Evolutionary conservation across 495 filamentous ascomycete genomes (phyloP).

Genomic region (Tuber umbilicatum): DNA sequence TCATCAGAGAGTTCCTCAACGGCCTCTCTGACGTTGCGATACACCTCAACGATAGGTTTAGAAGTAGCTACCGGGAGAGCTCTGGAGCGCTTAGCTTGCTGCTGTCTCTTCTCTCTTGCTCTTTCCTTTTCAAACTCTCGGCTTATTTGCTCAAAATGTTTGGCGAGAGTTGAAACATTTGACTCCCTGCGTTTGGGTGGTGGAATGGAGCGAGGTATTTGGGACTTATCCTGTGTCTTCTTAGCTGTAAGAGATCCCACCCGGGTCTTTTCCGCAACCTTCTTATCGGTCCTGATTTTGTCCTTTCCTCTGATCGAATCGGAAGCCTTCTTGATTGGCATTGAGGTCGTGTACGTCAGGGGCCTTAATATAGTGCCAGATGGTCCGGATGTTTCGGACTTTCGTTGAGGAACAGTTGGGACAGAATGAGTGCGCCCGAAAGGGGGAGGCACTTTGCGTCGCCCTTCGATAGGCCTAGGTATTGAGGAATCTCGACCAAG

Average conservation of each 20-base stretch:
- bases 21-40: conserved; percentile 83
- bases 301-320: conserved; percentile 36
- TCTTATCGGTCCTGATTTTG: conserved; percentile 55
- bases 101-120: conserved; percentile 71
- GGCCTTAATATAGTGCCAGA: conserved; percentile 21
- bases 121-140: conserved; percentile 96
- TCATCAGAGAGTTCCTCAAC: conserved; percentile 71
- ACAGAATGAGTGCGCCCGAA: conserved; percentile 36
- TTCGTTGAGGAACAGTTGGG: conserved; percentile 33
- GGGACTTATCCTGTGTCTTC: conserved; percentile 50
- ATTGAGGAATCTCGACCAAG: conserved; percentile 29
- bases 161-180: conserved; percentile 79
- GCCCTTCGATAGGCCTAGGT: conserved; percentile 29
- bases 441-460: conserved; percentile 36
- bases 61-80: conserved; percentile 87
- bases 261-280: conserved; percentile 52
- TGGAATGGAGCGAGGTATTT: conserved; percentile 80
- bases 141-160: conserved; percentile 93
- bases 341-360: conserved; percentile 22
- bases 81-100: conserved; percentile 71
- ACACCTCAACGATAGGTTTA: conserved; percentile 92
- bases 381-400: conserved; percentile 18
- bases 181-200: conserved; percentile 50
- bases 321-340: conserved; percentile 43
- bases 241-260: conserved; percentile 43